Evolutionary conservation across 306 rosid genomes (phyloP).

Genomic region (Trichosanthes truncata): DNA sequence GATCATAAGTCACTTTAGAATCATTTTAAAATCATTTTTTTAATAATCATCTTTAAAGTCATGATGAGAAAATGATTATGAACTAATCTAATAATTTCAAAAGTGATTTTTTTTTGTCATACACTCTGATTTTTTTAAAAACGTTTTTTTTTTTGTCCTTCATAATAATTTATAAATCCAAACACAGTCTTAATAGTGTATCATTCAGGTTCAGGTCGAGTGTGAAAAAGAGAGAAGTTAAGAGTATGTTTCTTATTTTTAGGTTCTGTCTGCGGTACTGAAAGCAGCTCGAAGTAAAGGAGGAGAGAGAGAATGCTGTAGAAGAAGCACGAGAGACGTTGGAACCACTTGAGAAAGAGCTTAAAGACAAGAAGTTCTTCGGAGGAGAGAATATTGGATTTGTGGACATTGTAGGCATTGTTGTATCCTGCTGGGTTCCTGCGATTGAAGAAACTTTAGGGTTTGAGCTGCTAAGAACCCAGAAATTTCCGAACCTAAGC

Average conservation of each 20-base stretch:
- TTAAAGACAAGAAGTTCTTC: constrained; percentile 36
- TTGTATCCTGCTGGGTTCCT: constrained; percentile 38
- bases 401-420: constrained; percentile 34
- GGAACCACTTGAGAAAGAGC: constrained; percentile 38
- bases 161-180: too few relatives aligned
- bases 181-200: too few relatives aligned
- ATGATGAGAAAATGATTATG: too few relatives aligned
- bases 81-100: too few relatives aligned
- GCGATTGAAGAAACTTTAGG: constrained; percentile 30
- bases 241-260: neutral
- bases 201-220: too few relatives aligned
- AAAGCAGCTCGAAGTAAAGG: constrained; percentile 8
- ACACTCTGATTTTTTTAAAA: too few relatives aligned
- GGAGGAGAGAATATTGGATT: constrained; percentile 41
- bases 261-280: neutral
- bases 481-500: constrained; percentile 25
- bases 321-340: constrained; percentile 27
- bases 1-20: too few relatives aligned
- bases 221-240: neutral
- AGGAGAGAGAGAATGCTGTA: constrained; percentile 20
- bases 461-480: constrained; percentile 10
- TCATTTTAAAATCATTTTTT: too few relatives aligned
- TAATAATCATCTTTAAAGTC: too few relatives aligned
- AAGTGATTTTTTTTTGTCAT: too few relatives aligned
- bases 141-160: too few relatives aligned